These are phyloP conservation scores for Nitzschia sp. DNA, from an alignment of 108 stramenopile species.

Conservation along the genomic window DNA sequence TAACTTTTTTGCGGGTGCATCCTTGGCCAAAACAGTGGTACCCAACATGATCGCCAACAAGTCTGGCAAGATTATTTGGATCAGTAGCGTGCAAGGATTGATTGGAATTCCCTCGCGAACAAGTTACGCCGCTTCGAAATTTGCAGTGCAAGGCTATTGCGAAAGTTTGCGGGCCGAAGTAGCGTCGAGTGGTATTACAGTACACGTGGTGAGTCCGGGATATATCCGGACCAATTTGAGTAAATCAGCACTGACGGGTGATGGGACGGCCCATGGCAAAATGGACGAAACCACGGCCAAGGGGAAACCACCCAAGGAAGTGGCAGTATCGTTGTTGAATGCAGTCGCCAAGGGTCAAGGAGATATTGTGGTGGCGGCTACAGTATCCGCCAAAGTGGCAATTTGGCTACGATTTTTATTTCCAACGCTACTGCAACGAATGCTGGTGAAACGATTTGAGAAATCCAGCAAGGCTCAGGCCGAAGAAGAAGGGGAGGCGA, in stretches of 20 bases:
- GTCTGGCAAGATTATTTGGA: constrained; percentile 67
- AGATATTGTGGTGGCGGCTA: constrained; percentile 79
- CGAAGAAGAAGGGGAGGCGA: no score
- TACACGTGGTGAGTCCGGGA: constrained; percentile 74
- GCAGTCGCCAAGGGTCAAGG: constrained; percentile 36
- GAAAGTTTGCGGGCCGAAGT: constrained; percentile 82
- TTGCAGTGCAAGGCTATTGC: constrained; percentile 87
- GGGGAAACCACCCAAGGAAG: constrained; percentile 72
- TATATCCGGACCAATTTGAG: constrained; percentile 80
- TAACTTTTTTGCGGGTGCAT: constrained; percentile 78
- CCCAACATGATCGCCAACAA: constrained; percentile 67
- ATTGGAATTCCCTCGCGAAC: constrained; percentile 79
- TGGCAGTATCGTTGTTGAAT: constrained; percentile 63
- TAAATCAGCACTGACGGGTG: constrained; percentile 67
- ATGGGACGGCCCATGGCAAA: constrained; percentile 66
- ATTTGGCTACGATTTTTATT: constrained; percentile 69
- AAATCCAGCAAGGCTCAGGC: constrained; percentile 31
- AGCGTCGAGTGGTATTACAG: constrained; percentile 53
- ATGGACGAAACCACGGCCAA: constrained; percentile 74
- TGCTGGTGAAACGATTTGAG: constrained; percentile 69
- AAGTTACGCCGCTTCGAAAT: constrained; percentile 82
- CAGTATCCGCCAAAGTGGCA: constrained; percentile 59
- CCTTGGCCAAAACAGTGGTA: constrained; percentile 65
- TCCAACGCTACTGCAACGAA: constrained; percentile 58
- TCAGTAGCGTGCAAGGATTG: constrained; percentile 76